Conservation (phyloP, 345 rosid species). For the Hypericum androsaemum region DNA sequence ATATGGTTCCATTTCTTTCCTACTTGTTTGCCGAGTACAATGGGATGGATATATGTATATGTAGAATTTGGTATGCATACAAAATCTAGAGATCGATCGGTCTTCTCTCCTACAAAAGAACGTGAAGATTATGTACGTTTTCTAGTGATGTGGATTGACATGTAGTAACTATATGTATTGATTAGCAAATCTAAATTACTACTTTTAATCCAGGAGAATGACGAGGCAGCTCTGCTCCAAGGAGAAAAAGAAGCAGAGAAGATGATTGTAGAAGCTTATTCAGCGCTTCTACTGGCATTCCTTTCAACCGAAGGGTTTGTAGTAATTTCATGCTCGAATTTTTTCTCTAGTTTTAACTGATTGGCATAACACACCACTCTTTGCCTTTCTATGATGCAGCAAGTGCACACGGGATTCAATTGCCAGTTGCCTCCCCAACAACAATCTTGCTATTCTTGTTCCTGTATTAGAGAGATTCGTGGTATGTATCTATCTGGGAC, state of each 20-base stretch:
- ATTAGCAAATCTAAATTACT: slow-evolving; percentile 6
- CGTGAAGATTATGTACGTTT: no score
- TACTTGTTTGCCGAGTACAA: no score
- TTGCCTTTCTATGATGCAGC: slow-evolving; percentile 35
- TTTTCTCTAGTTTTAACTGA: not conserved
- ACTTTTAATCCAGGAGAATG: slow-evolving; percentile 31
- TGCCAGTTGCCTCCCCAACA: slow-evolving; percentile 68
- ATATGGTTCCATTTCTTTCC: no score
- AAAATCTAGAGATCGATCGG: slow-evolving; percentile 32
- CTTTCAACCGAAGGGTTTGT: slow-evolving; percentile 89
- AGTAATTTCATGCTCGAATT: not conserved
- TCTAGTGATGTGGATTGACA: no score
- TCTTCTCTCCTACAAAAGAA: no score
- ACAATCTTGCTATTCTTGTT: slow-evolving; percentile 51
- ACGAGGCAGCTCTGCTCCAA: slow-evolving; percentile 65
- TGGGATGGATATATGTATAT: no score
- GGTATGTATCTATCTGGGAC: slow-evolving; percentile 40
- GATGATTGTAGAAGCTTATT: slow-evolving; percentile 95
- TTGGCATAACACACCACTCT: slow-evolving; percentile 5
- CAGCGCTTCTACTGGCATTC: slow-evolving; percentile 92
- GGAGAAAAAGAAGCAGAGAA: slow-evolving; percentile 98
- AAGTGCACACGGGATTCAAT: slow-evolving; percentile 61
- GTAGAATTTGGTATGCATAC: slow-evolving; percentile 44
- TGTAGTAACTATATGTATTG: not conserved
- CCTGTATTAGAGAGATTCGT: slow-evolving; percentile 97